phyloP scores from a whole-genome alignment of 805 yeast species.

The Saccharomycopsis sp. region DNA sequence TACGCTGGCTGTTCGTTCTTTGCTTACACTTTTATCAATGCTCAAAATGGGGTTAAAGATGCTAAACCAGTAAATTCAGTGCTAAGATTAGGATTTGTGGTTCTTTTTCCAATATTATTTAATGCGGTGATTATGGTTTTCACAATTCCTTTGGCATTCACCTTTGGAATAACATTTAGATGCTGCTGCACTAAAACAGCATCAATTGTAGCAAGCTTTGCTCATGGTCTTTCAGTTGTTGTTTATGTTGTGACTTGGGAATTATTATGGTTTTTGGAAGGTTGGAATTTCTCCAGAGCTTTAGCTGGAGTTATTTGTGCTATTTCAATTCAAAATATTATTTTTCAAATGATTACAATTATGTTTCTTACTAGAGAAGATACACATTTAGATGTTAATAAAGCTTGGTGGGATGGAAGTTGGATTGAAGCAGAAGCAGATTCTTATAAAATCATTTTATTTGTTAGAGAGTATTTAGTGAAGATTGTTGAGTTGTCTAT shows the following conservation, averaged over 20 bases:
- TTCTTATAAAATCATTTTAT: slow-evolving; percentile 90
- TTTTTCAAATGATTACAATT: slow-evolving; percentile 77
- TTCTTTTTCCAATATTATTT: slow-evolving; percentile 37
- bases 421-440: slow-evolving; percentile 97
- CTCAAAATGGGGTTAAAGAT: slow-evolving; percentile 70
- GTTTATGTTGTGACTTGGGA: slow-evolving; percentile 81
- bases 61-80: slow-evolving; percentile 44
- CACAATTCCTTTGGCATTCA: slow-evolving; percentile 34
- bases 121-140: slow-evolving; percentile 24
- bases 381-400: slow-evolving; percentile 88
- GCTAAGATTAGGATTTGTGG: slow-evolving; percentile 46
- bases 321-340: slow-evolving; percentile 77
- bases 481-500: slow-evolving; percentile 90
- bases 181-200: slow-evolving; percentile 81
- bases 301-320: slow-evolving; percentile 77
- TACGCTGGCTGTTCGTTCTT: slow-evolving; percentile 73
- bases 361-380: slow-evolving; percentile 85
- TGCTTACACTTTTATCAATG: slow-evolving; percentile 73
- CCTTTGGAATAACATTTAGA: slow-evolving; percentile 39
- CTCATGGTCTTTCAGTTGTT: slow-evolving; percentile 91
- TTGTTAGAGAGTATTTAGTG: slow-evolving; percentile 89
- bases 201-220: slow-evolving; percentile 69
- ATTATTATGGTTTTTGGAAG: slow-evolving; percentile 95
- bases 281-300: slow-evolving; percentile 81
- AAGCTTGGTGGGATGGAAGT: slow-evolving; percentile 99